phyloP scores from a whole-genome alignment of 2,329 filamentous ascomycete species.

The Stemphylium beticola region DNA sequence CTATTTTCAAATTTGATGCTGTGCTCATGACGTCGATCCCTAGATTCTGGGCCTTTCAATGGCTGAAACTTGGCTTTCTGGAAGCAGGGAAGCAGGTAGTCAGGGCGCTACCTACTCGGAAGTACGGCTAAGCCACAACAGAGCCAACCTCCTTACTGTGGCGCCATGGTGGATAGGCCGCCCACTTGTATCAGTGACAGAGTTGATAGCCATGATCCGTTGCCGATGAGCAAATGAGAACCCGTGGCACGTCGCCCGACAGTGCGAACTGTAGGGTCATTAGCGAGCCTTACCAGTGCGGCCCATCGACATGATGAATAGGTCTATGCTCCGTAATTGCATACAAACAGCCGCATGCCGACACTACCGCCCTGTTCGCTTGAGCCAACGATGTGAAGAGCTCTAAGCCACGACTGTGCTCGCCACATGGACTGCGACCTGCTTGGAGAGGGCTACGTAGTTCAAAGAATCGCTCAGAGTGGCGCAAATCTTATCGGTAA shows the following conservation, averaged over 20 bases:
- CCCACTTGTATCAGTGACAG: not conserved
- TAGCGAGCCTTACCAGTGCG: not conserved
- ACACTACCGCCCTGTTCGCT: not conserved
- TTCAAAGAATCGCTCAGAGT: no score
- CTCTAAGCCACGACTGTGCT: no score
- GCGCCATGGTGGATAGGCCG: not conserved
- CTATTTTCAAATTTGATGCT: not conserved
- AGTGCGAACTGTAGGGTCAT: no score
- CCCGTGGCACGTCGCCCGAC: no score
- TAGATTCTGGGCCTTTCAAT: not conserved
- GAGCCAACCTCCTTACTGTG: not conserved
- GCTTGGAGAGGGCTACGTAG: not conserved
- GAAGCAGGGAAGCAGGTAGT: not conserved
- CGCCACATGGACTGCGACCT: not conserved
- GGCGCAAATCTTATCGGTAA: not conserved
- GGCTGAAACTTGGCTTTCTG: not conserved
- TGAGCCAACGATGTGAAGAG: no score
- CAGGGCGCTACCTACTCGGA: not conserved
- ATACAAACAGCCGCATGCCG: not conserved
- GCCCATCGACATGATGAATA: not conserved
- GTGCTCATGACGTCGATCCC: not conserved
- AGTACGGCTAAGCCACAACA: slow-evolving; percentile 6
- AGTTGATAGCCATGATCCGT: no score
- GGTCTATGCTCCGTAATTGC: not conserved
- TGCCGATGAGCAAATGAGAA: no score